phyloP scores from a whole-genome alignment of 2,329 filamentous ascomycete species.

The Sphaerostilbella broomeana region DNA sequence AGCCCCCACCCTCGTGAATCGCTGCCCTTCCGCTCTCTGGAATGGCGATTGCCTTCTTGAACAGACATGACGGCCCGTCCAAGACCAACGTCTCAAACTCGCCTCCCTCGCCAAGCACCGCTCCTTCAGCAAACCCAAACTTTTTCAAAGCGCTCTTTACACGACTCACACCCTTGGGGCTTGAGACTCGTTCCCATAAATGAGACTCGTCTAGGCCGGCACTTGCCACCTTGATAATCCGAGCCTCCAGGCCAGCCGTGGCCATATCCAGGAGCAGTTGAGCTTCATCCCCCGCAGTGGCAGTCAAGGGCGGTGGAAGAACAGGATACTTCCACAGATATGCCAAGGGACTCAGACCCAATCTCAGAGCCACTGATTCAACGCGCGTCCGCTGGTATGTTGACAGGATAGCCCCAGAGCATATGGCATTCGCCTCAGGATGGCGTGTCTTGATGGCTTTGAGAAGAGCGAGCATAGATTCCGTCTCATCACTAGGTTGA shows the following conservation, averaged over 20 bases:
- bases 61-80: slow-evolving; percentile 67
- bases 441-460: slow-evolving; percentile 57
- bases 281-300: slow-evolving; percentile 35
- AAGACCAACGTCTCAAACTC: slow-evolving; percentile 93
- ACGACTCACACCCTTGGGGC: slow-evolving; percentile 39
- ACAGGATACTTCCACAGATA: slow-evolving; percentile 89
- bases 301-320: slow-evolving; percentile 46
- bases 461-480: slow-evolving; percentile 76
- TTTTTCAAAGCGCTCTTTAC: slow-evolving; percentile 51
- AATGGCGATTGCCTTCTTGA: slow-evolving; percentile 64
- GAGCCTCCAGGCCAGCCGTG: slow-evolving; percentile 68
- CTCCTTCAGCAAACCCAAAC: slow-evolving; percentile 63
- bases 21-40: slow-evolving; percentile 44
- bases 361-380: slow-evolving; percentile 77
- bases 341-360: slow-evolving; percentile 76
- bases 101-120: slow-evolving; percentile 83
- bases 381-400: slow-evolving; percentile 96
- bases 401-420: slow-evolving; percentile 85
- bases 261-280: slow-evolving; percentile 77
- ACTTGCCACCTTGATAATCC: slow-evolving; percentile 91
- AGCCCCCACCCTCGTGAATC: slow-evolving; percentile 66
- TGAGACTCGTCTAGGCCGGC: slow-evolving; percentile 76
- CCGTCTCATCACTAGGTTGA: slow-evolving; percentile 67
- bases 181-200: slow-evolving; percentile 74
- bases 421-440: slow-evolving; percentile 78